Percentiles rank a stretch among this genome's conserved stretches.
Evolutionary conservation across 768 basidiomycete genomes (phyloP).

Genomic region (Sarcodon sp.): DNA sequence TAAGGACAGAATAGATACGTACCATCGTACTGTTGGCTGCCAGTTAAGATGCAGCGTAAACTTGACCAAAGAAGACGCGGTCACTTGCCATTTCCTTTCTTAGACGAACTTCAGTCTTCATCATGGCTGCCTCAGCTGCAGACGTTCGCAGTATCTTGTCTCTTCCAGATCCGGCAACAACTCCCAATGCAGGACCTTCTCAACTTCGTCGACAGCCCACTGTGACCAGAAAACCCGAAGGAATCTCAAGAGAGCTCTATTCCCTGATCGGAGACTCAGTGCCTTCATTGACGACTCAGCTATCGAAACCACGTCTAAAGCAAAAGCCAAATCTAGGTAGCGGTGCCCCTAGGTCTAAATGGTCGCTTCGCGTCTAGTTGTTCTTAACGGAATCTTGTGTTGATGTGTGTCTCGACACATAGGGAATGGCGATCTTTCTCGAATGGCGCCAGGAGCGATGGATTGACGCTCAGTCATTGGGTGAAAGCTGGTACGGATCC

Average conservation of each 20-base stretch:
- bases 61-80: too few relatives aligned
- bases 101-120: constrained; percentile 11
- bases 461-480: constrained; percentile 76
- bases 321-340: constrained; percentile 71
- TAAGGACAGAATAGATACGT: too few relatives aligned
- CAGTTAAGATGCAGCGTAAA: too few relatives aligned
- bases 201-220: constrained; percentile 29
- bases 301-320: constrained; percentile 74
- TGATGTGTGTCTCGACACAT: background rate
- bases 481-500: constrained; percentile 46
- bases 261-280: constrained; percentile 91
- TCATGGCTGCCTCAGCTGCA: constrained; percentile 55
- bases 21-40: too few relatives aligned
- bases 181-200: constrained; percentile 25
- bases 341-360: constrained; percentile 45
- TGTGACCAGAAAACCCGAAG: constrained; percentile 51
- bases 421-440: constrained; percentile 73
- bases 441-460: constrained; percentile 57
- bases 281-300: constrained; percentile 70
- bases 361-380: constrained; percentile 28
- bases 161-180: constrained; percentile 24
- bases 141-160: constrained; percentile 82
- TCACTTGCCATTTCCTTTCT: too few relatives aligned
- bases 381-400: background rate
- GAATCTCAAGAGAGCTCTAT: constrained; percentile 88